Evolutionary conservation across 2,329 filamentous ascomycete genomes (phyloP).

Genomic region (Seiridium unicorne): DNA sequence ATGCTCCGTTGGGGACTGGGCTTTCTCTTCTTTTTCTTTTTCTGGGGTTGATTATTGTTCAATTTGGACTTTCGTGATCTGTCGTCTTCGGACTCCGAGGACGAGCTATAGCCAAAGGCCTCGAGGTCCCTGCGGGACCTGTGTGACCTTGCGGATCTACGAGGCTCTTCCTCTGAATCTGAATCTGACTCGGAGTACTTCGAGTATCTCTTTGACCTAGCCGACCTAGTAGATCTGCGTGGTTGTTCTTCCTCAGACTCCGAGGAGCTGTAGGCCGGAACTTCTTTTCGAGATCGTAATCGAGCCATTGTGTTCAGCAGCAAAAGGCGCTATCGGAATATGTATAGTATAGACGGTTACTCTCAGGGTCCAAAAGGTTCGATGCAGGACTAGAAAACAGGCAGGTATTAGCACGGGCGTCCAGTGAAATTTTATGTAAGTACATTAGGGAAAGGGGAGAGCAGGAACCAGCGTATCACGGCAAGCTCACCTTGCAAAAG

Average conservation of each 20-base stretch:
- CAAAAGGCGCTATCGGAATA: background rate
- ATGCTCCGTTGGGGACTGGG: conserved; percentile 64
- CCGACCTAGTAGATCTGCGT: background rate
- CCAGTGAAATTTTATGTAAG: no score
- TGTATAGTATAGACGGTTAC: background rate
- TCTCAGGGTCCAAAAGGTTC: background rate
- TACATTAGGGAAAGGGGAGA: no score
- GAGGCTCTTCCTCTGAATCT: background rate
- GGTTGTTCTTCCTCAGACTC: background rate
- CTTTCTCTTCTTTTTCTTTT: conserved; percentile 57
- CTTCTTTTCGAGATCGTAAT: background rate
- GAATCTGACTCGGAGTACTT: background rate
- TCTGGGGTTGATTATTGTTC: conserved; percentile 38
- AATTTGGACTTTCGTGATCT: conserved; percentile 30
- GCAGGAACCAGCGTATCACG: no score
- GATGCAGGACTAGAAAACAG: background rate
- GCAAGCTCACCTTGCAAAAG: background rate
- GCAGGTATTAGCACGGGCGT: background rate
- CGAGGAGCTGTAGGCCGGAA: background rate
- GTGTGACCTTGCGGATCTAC: background rate
- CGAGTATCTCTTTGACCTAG: background rate
- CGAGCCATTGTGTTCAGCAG: background rate
- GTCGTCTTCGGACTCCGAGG: conserved; percentile 46
- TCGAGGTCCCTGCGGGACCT: background rate
- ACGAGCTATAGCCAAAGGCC: conserved; percentile 44